Conservation (phyloP, 257 asterid species). For the Primulina huaijiensis region DNA sequence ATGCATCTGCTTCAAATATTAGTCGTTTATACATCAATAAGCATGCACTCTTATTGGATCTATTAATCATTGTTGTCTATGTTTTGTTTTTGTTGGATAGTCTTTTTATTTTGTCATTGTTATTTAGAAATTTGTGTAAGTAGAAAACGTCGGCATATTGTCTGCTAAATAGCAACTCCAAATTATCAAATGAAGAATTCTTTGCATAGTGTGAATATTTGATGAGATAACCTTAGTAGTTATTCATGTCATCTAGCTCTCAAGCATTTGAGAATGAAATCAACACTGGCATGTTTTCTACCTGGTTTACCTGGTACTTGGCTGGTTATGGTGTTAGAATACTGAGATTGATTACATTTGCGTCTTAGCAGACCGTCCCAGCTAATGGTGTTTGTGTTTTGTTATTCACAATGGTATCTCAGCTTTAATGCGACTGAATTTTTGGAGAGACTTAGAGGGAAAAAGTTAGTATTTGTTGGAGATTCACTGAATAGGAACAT, state of each 20-base stretch:
- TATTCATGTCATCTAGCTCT: constrained; percentile 8
- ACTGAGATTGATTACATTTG: neutral
- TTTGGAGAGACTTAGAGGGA: constrained; percentile 78
- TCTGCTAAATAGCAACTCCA: neutral
- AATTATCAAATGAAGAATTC: neutral
- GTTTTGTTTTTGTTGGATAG: neutral
- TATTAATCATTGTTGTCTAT: neutral
- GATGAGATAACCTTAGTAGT: neutral
- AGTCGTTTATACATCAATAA: neutral
- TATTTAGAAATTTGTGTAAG: neutral
- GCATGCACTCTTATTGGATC: too few species aligned
- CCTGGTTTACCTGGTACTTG: neutral
- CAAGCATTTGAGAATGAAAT: neutral
- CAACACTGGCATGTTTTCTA: neutral
- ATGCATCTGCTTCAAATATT: too few species aligned
- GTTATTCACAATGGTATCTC: constrained; percentile 20
- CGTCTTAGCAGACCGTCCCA: constrained; percentile 4
- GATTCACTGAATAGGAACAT: constrained; percentile 89
- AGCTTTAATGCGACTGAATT: constrained; percentile 82
- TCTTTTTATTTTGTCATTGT: neutral
- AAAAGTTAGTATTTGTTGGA: constrained; percentile 77
- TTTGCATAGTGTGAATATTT: neutral
- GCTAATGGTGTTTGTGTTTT: neutral
- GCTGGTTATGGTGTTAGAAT: neutral
- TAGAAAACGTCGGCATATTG: neutral